Evolutionary conservation across 768 basidiomycete genomes (phyloP), one percentile per base, ranked within the genome.

Genomic region (Tricholoma furcatifolium): DNA sequence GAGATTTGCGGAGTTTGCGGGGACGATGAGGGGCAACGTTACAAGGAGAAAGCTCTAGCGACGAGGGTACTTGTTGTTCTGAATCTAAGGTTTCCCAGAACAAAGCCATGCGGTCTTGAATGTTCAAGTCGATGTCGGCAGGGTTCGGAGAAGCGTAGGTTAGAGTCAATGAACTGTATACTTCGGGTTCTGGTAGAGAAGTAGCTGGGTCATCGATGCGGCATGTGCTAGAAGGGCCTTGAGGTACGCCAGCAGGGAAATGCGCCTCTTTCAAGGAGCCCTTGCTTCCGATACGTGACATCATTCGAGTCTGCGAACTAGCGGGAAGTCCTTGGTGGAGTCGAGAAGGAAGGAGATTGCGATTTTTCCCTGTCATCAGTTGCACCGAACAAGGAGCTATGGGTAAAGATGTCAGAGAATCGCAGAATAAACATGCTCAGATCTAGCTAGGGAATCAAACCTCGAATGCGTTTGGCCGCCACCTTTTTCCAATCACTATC

Each of bases 61-160:
- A 49, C n/a, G 51, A 30, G 42, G 55, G 47, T 27, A 49, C 57
- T 59, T 65, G 67, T 59, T 65, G 67, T 51, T 76, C 75, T n/a
- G 62, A 61, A 58, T 79, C 77, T n/a, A 80, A 57, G 17, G 65
- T 62, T 24, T 79, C 73, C 78, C 78, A 80, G 56, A 81, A 76
- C 21, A 67, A 59, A 3, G 62, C 57, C 60, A 66, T 65, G 14
- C 67, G 65, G 34, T 70, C 60, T 18, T 53, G 60, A 31, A 66
- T 46, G 40, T 50, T 60, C 17, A 56, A 18, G 34, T 57, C 53
- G 35, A 47, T 41, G 35, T 57, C 56, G 41, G 60, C 62, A 53
- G 67, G 54, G 21, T 60, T 50, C 41, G 61, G 45, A 43, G 59
- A 50, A 32, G 45, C 21, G 41, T 51, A 18, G 39, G 54, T 41